Conservation (phyloP, 2,329 filamentous ascomycete species). For the Botrytis squamosa region DNA sequence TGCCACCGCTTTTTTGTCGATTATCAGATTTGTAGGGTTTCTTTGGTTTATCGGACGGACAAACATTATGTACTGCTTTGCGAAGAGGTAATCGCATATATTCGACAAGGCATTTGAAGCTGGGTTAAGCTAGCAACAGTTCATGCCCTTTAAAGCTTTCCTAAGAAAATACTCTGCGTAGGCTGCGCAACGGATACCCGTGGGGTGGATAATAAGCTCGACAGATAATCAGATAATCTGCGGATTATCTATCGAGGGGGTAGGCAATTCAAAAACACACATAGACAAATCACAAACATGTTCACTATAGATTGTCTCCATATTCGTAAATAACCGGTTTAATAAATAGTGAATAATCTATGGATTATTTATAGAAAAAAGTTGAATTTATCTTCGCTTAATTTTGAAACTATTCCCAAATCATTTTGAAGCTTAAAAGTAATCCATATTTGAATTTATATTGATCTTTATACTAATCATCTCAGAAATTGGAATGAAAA, state of each 20-base stretch:
- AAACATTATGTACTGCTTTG: conserved; percentile 95
- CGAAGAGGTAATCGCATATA: conserved; percentile 43
- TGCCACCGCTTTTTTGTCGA: conserved; percentile 77
- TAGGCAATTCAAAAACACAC: neutral
- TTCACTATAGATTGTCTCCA: too few species aligned
- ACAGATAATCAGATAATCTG: neutral
- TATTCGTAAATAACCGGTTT: too few species aligned
- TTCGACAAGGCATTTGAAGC: neutral
- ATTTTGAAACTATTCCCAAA: neutral
- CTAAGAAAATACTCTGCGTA: neutral
- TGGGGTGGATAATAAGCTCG: neutral
- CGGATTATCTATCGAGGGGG: neutral
- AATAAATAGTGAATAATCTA: too few species aligned
- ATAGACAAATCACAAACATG: too few species aligned
- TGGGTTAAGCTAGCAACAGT: neutral
- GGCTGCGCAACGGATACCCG: neutral
- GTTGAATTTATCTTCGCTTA: neutral
- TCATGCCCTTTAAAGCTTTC: neutral
- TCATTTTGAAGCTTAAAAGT: neutral
- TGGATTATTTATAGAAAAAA: too few species aligned
- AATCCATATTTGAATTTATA: neutral
- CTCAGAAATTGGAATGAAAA: neutral
- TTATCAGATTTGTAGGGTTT: conserved; percentile 90
- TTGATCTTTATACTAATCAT: neutral
- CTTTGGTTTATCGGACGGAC: conserved; percentile 92